phyloP scores from a whole-genome alignment of 495 filamentous ascomycete genomes.

The Cudoniella acicularis region DNA sequence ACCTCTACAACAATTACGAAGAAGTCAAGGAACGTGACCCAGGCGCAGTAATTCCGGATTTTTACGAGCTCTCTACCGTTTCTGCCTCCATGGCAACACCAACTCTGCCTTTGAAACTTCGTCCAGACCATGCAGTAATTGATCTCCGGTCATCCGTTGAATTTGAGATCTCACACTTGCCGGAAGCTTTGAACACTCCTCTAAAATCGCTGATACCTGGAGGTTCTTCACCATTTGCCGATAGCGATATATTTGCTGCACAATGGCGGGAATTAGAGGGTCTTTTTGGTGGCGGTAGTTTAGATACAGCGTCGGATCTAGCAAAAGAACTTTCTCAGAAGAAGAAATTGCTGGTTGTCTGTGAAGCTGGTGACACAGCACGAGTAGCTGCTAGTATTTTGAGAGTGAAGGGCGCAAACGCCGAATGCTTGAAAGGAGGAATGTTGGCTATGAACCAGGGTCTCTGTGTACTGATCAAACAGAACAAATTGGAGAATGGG shows the following conservation, averaged over 20 bases:
- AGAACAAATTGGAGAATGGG: neutral
- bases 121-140: slow-evolving; percentile 26
- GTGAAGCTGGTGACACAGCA: slow-evolving; percentile 51
- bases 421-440: slow-evolving; percentile 47
- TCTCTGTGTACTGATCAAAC: neutral
- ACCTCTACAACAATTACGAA: slow-evolving; percentile 51
- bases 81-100: slow-evolving; percentile 1
- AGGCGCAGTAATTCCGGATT: slow-evolving; percentile 36
- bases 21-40: slow-evolving; percentile 23
- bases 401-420: slow-evolving; percentile 45
- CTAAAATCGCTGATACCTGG: slow-evolving; percentile 29
- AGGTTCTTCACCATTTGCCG: slow-evolving; percentile 38
- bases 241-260: slow-evolving; percentile 38
- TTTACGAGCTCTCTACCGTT: neutral
- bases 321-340: slow-evolving; percentile 26
- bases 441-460: slow-evolving; percentile 4
- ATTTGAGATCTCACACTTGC: slow-evolving; percentile 42
- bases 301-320: slow-evolving; percentile 16
- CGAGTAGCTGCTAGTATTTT: slow-evolving; percentile 51
- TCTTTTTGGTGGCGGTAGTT: slow-evolving; percentile 29
- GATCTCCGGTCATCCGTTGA: slow-evolving; percentile 39
- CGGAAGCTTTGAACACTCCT: slow-evolving; percentile 42
- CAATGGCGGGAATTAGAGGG: slow-evolving; percentile 44
- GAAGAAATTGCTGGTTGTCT: slow-evolving; percentile 43
- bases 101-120: neutral